Evolutionary conservation across 2,329 filamentous ascomycete species (phyloP).

Genomic region (Fusarium devonianum): DNA sequence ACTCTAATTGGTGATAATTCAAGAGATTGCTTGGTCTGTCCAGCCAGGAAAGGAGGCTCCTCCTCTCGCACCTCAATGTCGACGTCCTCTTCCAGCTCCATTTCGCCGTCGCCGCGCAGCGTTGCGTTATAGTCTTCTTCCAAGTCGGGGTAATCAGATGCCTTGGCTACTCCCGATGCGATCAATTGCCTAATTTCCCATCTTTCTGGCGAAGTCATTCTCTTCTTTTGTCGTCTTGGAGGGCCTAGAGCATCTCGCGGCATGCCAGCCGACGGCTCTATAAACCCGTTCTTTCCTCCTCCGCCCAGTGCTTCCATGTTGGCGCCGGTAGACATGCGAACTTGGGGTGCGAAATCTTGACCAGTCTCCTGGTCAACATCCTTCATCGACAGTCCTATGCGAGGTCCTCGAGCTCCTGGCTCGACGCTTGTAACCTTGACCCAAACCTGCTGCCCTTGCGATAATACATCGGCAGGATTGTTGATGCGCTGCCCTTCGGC

Average conservation of each 20-base stretch:
- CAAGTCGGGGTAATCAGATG: constrained; percentile 91
- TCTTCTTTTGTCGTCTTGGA: constrained; percentile 75
- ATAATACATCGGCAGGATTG: constrained; percentile 87
- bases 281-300: constrained; percentile 63
- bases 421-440: constrained; percentile 93
- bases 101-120: constrained; percentile 81
- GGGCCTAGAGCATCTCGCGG: constrained; percentile 50
- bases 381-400: constrained; percentile 94
- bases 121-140: constrained; percentile 94
- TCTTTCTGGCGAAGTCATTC: constrained; percentile 93
- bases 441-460: constrained; percentile 82
- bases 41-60: constrained; percentile 92
- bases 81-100: constrained; percentile 94
- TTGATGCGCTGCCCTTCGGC: constrained; percentile 85
- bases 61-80: constrained; percentile 97
- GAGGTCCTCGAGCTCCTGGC: constrained; percentile 56
- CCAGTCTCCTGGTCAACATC: constrained; percentile 93
- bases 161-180: constrained; percentile 90
- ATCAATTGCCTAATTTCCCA: constrained; percentile 99
- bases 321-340: constrained; percentile 83
- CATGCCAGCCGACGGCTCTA: constrained; percentile 49
- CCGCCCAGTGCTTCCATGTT: constrained; percentile 85
- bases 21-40: constrained; percentile 94
- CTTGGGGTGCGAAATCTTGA: constrained; percentile 79
- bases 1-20: constrained; percentile 95